These are phyloP conservation scores for Colletotrichum australisinense DNA, from an alignment of 2,329 filamentous ascomycete species.

Conservation along the genomic window DNA sequence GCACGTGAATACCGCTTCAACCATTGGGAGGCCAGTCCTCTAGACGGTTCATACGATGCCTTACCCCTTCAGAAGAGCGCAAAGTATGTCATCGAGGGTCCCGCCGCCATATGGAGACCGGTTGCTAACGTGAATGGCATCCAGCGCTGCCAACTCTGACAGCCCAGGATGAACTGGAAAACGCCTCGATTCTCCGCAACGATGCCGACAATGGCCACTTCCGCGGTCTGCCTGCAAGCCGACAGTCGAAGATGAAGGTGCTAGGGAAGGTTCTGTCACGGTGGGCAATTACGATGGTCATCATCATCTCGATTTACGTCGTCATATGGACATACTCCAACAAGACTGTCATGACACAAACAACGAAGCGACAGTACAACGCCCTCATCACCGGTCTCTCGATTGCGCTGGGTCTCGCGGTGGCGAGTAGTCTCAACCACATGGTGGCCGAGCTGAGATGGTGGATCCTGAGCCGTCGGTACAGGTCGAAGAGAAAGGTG, in stretches of 20 bases:
- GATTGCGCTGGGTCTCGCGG: constrained; percentile 54
- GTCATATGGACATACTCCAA: constrained; percentile 44
- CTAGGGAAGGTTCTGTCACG: constrained; percentile 16
- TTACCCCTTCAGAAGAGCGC: neutral
- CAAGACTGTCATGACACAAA: constrained; percentile 44
- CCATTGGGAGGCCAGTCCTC: neutral
- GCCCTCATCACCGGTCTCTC: constrained; percentile 55
- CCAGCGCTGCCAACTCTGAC: neutral
- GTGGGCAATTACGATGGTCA: constrained; percentile 44
- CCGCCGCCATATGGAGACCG: too few species aligned
- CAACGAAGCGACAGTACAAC: constrained; percentile 54
- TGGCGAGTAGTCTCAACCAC: constrained; percentile 54
- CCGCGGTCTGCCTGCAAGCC: constrained; percentile 7
- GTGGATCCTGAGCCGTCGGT: constrained; percentile 53
- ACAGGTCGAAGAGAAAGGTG: constrained; percentile 50
- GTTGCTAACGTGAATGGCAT: neutral
- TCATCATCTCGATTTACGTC: constrained; percentile 43
- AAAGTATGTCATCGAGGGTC: neutral
- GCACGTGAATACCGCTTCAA: neutral
- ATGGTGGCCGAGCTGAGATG: constrained; percentile 58
- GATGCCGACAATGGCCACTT: constrained; percentile 22
- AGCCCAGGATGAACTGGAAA: constrained; percentile 9
- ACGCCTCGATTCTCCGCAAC: constrained; percentile 20
- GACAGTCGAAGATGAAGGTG: neutral
- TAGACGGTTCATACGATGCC: neutral